Conservation (phyloP, 148 eudicot genomes). For the Camellia lanceoleosa region DNA sequence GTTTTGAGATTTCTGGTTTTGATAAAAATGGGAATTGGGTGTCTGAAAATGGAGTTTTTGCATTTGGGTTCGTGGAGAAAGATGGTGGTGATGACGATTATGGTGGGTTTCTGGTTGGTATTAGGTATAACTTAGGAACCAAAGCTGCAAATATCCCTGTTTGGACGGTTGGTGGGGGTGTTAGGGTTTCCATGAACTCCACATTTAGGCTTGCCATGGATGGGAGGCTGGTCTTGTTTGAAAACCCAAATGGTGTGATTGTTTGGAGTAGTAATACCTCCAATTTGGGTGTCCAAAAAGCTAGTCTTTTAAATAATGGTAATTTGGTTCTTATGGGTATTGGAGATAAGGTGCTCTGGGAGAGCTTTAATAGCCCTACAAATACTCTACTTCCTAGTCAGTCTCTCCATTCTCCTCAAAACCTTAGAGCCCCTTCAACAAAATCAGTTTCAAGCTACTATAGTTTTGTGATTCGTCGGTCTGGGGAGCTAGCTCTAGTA, state of each 20-base stretch:
- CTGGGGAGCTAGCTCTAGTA: slow-evolving; percentile 49
- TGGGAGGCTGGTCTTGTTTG: slow-evolving; percentile 48
- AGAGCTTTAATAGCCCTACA: slow-evolving; percentile 57
- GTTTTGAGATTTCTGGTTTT: slow-evolving; percentile 49
- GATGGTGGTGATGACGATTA: slow-evolving; percentile 27
- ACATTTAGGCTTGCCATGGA: slow-evolving; percentile 46
- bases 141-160: slow-evolving; percentile 48
- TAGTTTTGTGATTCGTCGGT: slow-evolving; percentile 34
- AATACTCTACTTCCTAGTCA: slow-evolving; percentile 54
- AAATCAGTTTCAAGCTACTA: slow-evolving; percentile 48
- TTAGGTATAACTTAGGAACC: slow-evolving; percentile 49
- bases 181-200: slow-evolving; percentile 54
- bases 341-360: slow-evolving; percentile 43
- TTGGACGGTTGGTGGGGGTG: slow-evolving; percentile 64
- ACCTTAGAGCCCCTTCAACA: slow-evolving; percentile 52
- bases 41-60: slow-evolving; percentile 60
- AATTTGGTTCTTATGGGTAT: slow-evolving; percentile 47
- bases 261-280: slow-evolving; percentile 68
- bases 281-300: slow-evolving; percentile 48
- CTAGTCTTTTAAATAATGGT: slow-evolving; percentile 52
- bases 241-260: slow-evolving; percentile 35
- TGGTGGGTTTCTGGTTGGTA: slow-evolving; percentile 46
- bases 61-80: slow-evolving; percentile 55
- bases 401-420: slow-evolving; percentile 45
- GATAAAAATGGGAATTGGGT: slow-evolving; percentile 40